These are phyloP conservation scores for Apiospora pterosperma DNA, from an alignment of 2,329 filamentous ascomycete genomes.

Conservation along the genomic window DNA sequence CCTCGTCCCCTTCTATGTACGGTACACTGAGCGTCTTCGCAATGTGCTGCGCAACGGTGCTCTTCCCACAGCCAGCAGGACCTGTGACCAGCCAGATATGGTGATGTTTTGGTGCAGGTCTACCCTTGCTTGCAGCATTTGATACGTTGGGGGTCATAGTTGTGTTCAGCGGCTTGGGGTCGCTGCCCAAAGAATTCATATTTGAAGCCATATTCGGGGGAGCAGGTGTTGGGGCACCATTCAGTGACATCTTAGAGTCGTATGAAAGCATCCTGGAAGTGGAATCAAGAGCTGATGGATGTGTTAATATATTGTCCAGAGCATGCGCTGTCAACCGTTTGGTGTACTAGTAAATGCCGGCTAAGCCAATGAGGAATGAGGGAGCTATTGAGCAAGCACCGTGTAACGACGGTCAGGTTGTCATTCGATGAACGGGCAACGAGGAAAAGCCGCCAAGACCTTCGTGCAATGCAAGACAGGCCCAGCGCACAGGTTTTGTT, in stretches of 20 bases:
- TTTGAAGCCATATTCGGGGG: conserved; percentile 25
- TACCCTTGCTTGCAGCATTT: conserved; percentile 24
- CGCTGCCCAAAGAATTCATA: conserved; percentile 20
- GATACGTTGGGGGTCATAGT: conserved; percentile 25
- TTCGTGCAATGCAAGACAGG: not conserved
- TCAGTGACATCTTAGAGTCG: conserved; percentile 40
- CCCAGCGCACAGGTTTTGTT: not conserved
- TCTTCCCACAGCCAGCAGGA: conserved; percentile 77
- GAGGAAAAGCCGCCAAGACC: not conserved
- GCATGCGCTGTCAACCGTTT: not conserved
- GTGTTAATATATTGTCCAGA: not conserved
- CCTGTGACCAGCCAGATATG: conserved; percentile 82
- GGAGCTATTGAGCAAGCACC: not conserved
- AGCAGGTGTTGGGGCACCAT: conserved; percentile 32
- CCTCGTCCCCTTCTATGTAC: conserved; percentile 76
- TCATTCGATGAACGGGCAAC: not conserved
- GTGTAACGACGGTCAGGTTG: not conserved
- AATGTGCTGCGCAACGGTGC: conserved; percentile 66
- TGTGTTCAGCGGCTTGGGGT: conserved; percentile 27
- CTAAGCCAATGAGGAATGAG: not conserved
- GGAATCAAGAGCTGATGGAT: not conserved
- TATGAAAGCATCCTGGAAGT: conserved; percentile 45
- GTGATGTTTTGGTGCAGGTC: conserved; percentile 38
- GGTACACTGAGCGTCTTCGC: conserved; percentile 60
- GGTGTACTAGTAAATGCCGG: not conserved